These are phyloP conservation scores for Glycyrrhiza uralensis DNA, from an alignment of 306 rosid genomes.

Conservation along the genomic window DNA sequence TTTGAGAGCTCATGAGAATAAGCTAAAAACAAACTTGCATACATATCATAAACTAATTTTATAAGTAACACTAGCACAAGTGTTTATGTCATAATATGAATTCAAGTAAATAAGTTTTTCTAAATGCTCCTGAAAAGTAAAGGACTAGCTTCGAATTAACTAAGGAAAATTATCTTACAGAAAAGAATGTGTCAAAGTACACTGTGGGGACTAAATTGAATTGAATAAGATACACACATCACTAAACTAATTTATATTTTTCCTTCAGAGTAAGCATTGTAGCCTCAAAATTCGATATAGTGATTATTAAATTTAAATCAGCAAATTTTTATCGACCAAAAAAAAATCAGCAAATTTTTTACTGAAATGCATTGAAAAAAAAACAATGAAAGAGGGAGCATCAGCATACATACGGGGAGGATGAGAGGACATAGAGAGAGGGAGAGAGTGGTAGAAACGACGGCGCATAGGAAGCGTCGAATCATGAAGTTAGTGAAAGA, in stretches of 20 bases:
- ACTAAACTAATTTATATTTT: not conserved
- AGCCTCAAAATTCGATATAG: not conserved
- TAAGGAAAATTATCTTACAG: not conserved
- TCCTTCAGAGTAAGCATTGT: not conserved
- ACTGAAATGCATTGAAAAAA: too few relatives aligned
- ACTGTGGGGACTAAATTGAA: not conserved
- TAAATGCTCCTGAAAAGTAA: not conserved
- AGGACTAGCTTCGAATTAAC: not conserved
- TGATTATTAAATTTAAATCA: not conserved
- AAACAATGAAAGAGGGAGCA: too few relatives aligned
- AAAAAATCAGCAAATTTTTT: too few relatives aligned
- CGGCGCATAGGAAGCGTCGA: conserved; percentile 80
- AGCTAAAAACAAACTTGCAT: too few relatives aligned
- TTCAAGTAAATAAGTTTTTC: not conserved
- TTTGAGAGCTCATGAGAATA: too few relatives aligned
- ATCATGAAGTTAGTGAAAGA: conserved; percentile 55
- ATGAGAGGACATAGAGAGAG: conserved; percentile 47
- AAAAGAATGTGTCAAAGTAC: not conserved
- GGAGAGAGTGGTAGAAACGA: conserved; percentile 59
- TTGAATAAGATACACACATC: not conserved
- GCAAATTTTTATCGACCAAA: too few relatives aligned
- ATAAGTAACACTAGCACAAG: too few relatives aligned
- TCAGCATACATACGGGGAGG: conserved; percentile 58
- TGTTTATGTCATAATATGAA: too few relatives aligned
- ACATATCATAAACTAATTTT: too few relatives aligned